A percentile compares a stretch with the other conserved stretches of the same genome.
phyloP scores from a whole-genome alignment of 2,329 filamentous ascomycete genomes.

The Sporothrix humicola region DNA sequence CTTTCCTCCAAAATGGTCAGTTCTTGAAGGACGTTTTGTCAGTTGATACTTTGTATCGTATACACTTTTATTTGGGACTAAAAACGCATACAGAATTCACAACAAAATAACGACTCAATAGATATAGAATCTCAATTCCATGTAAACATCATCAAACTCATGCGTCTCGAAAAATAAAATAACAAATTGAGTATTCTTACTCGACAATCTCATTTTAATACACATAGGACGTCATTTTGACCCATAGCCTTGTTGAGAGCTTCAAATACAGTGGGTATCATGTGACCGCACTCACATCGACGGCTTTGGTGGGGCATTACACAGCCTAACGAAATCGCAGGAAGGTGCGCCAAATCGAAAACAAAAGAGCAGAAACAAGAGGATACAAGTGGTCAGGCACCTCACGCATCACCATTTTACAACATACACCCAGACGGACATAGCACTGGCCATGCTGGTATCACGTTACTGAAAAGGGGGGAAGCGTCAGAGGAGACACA shows the following conservation, averaged over 20 bases:
- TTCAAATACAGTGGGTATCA: conserved; percentile 14
- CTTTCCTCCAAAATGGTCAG: no score
- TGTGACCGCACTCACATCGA: conserved; percentile 23
- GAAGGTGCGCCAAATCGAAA: conserved; percentile 2
- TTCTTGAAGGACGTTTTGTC: no score
- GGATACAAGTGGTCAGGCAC: conserved; percentile 6
- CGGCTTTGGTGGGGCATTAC: conserved; percentile 26
- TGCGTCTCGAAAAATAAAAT: no score
- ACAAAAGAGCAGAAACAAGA: not conserved
- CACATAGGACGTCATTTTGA: not conserved
- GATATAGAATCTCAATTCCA: no score
- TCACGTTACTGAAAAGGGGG: conserved; percentile 33
- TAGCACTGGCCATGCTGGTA: conserved; percentile 22
- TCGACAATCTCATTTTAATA: no score
- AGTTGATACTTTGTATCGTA: no score
- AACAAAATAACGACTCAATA: no score
- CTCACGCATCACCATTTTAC: conserved; percentile 21
- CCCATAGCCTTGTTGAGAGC: not conserved
- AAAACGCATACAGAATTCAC: no score
- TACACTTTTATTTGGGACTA: no score
- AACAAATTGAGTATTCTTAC: no score
- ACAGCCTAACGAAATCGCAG: conserved; percentile 30
- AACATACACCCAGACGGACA: conserved; percentile 20
- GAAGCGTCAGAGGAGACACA: conserved; percentile 21
- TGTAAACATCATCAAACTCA: no score